Evolutionary conservation across 371 early-diverging fungal species (phyloP).

Genomic region (Chytridiales sp.): DNA sequence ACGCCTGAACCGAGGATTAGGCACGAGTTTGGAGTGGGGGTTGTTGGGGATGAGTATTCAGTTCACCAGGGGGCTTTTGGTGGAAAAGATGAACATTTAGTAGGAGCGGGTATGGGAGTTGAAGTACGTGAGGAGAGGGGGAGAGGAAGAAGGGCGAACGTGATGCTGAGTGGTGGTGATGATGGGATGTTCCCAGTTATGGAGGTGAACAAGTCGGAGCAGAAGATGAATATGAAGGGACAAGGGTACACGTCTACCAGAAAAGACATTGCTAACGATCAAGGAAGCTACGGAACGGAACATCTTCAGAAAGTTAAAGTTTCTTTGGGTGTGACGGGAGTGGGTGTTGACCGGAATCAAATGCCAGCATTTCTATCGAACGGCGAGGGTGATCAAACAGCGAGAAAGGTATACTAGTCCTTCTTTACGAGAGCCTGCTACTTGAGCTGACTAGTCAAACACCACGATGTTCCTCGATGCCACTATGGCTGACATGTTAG

Average conservation of each 20-base stretch:
- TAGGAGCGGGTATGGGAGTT: no score
- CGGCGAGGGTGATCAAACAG: slow-evolving; percentile 14
- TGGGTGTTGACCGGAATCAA: not conserved
- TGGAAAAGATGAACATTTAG: no score
- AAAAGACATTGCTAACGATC: not conserved
- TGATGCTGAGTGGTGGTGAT: no score
- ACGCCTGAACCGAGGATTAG: not conserved
- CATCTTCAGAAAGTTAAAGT: not conserved
- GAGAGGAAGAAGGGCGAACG: no score
- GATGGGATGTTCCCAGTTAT: slow-evolving; percentile 8
- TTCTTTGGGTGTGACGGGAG: not conserved
- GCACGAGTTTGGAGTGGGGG: slow-evolving; percentile 18
- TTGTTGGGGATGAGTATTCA: slow-evolving; percentile 18
- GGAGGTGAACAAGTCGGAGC: not conserved
- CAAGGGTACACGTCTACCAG: not conserved
- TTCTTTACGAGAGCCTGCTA: no score
- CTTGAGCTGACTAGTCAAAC: no score
- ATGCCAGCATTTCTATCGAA: not conserved
- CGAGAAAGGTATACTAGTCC: no score
- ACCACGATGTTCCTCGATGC: no score
- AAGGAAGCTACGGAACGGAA: not conserved
- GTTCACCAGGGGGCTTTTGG: slow-evolving; percentile 1
- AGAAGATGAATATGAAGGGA: not conserved
- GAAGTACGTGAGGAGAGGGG: no score
- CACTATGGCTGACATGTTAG: no score